phyloP scores from a whole-genome alignment of 305 asterid genomes.

The Fraxinus angustifolia region DNA sequence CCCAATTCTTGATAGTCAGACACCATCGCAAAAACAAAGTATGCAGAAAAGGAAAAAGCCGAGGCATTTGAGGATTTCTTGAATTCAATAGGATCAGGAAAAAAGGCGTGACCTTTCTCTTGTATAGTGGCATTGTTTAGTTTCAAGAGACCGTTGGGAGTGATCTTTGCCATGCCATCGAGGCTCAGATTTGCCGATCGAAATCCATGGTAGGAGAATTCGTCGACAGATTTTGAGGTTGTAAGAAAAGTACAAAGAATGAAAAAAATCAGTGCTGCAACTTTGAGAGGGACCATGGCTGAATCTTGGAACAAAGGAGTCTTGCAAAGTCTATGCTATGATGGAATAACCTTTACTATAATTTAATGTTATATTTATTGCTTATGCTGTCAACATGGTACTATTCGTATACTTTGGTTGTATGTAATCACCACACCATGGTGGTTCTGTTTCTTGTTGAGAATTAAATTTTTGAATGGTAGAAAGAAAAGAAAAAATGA shows the following conservation, averaged over 20 bases:
- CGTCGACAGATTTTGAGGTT: slow-evolving; percentile 11
- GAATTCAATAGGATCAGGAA: slow-evolving; percentile 36
- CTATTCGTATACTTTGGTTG: not conserved
- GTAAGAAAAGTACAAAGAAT: slow-evolving; percentile 1
- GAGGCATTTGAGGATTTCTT: slow-evolving; percentile 33
- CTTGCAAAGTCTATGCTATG: not conserved
- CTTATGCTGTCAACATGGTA: not conserved
- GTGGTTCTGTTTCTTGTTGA: not conserved
- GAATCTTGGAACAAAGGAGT: not conserved
- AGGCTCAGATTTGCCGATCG: slow-evolving; percentile 26
- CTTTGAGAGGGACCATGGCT: slow-evolving; percentile 27
- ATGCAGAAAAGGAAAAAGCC: slow-evolving; percentile 42
- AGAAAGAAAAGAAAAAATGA: too few relatives aligned
- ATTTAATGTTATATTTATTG: slow-evolving; percentile 14
- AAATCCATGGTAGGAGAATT: slow-evolving; percentile 38
- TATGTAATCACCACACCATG: not conserved
- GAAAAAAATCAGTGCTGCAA: slow-evolving; percentile 12
- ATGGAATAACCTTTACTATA: not conserved
- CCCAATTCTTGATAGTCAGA: slow-evolving; percentile 41
- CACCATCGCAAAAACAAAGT: slow-evolving; percentile 44
- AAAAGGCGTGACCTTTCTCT: slow-evolving; percentile 36
- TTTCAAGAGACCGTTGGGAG: slow-evolving; percentile 26
- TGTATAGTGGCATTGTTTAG: slow-evolving; percentile 31
- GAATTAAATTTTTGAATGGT: not conserved
- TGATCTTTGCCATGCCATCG: slow-evolving; percentile 32